Base-by-base conservation (phyloP, 805 yeast species). In the Hanseniaspora singularis region DNA sequence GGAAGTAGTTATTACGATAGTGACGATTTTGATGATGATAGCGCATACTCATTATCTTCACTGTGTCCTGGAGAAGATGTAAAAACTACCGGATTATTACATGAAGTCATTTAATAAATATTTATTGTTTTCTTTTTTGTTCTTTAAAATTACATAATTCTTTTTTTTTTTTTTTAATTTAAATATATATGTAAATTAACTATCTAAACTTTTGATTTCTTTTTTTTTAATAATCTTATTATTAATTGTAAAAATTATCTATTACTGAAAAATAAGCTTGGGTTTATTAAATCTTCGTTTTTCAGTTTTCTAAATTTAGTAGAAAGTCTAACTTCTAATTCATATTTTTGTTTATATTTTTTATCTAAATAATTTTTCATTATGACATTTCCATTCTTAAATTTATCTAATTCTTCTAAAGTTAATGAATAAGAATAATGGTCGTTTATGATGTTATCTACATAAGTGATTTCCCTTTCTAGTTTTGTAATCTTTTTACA, bases 301-400 rank as follows among this genome's bases (percentile, higher is more conserved):
- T 44, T 37, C 26, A 44, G 14, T 26, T 59, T 64, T 53, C 72
- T 62, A 36, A 68, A 54, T 20, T 66, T 64, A 38, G 70, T 60
- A 20, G 70, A 65, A 31, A 68, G 50, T 36, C 57, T 53, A 5
- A 67, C 65, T 14, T 71, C 72, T 3, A 65, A 54, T 33, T 68
- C 72, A 52, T 68, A 67, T 51, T 64, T 64, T 52, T 67, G 68
- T 54, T 67, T 68, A 38, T 60, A 62, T 52, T 68, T 67, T 39
- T 58, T 60, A 41, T 68, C 72, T 15, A 66, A 52, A 39, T 63
- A 68, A 30, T 63, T 65, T 49, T 68, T 66, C 33, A 68, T 50
- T 51, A 61, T 63, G 15, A 50, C 56, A 23, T 67, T 58, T 9
- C 71, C 72, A 15, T 51, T 53, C 40, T 58, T 53, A 33, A 68